phyloP scores from a whole-genome alignment of 2,329 filamentous ascomycete genomes.

The Aspergillus sp. region DNA sequence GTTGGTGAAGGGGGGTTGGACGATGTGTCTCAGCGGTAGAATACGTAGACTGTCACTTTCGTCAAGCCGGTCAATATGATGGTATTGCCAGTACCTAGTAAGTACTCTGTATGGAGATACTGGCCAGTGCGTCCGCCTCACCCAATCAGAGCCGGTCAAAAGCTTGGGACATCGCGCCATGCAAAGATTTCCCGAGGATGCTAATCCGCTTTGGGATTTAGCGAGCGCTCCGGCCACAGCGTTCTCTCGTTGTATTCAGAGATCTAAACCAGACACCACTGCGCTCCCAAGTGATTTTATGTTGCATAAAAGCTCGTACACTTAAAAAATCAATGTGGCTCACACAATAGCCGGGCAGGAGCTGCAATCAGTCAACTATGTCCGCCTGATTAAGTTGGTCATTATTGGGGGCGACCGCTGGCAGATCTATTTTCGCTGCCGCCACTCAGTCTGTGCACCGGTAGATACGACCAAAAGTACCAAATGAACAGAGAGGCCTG shows the following conservation, averaged over 20 bases:
- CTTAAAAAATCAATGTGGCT: background rate
- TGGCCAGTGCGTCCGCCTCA: constrained; percentile 6
- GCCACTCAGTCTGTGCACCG: constrained; percentile 22
- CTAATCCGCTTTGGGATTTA: background rate
- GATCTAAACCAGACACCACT: background rate
- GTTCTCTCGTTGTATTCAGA: background rate
- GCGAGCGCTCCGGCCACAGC: background rate
- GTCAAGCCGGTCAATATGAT: background rate
- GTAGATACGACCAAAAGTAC: constrained; percentile 2
- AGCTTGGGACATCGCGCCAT: background rate
- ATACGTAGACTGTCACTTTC: constrained; percentile 4
- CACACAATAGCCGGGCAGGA: too few species aligned
- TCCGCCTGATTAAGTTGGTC: constrained; percentile 16
- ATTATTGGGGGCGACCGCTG: constrained; percentile 20
- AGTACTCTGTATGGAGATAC: background rate
- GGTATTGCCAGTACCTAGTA: background rate
- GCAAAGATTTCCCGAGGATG: background rate
- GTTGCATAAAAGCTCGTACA: background rate
- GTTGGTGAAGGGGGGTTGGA: background rate
- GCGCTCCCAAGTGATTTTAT: background rate
- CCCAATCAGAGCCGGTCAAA: background rate
- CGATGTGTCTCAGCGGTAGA: background rate
- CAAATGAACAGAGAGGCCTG: background rate
- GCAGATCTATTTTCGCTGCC: constrained; percentile 21
- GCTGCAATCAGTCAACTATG: background rate